Evolutionary conservation across 805 yeast genomes (phyloP).

Genomic region (Nakazawaea holstii): DNA sequence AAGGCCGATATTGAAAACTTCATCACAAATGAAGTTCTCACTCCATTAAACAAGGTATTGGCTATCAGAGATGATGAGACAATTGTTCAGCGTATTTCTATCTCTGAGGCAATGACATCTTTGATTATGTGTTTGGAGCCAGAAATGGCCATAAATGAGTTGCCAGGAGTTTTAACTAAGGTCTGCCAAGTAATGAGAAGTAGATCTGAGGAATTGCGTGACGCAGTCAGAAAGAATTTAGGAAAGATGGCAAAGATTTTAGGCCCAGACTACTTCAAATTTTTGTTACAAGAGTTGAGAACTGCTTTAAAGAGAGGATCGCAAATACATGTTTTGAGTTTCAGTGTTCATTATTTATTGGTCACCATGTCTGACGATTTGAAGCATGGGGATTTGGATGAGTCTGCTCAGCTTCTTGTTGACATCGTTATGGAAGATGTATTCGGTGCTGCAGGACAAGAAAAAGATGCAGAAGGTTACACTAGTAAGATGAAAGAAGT

Average conservation of each 20-base stretch:
- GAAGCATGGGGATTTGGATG: conserved; percentile 71
- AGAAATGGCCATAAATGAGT: conserved; percentile 46
- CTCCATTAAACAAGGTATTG: conserved; percentile 56
- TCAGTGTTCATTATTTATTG: conserved; percentile 72
- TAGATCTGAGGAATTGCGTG: conserved; percentile 82
- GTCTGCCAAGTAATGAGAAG: conserved; percentile 87
- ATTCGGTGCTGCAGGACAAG: conserved; percentile 89
- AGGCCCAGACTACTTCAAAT: conserved; percentile 70
- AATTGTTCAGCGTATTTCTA: conserved; percentile 64
- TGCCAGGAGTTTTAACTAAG: conserved; percentile 80
- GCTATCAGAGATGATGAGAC: conserved; percentile 73
- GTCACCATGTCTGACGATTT: conserved; percentile 43
- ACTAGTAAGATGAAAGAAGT: conserved; percentile 84
- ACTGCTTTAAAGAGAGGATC: conserved; percentile 83
- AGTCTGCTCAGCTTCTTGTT: conserved; percentile 50
- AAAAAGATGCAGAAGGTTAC: conserved; percentile 92
- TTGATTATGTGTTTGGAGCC: conserved; percentile 58
- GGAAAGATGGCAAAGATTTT: conserved; percentile 57
- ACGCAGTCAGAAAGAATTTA: conserved; percentile 72
- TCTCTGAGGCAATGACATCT: conserved; percentile 75
- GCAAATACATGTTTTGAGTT: conserved; percentile 89
- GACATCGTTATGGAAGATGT: conserved; percentile 84
- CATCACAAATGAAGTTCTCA: conserved; percentile 53
- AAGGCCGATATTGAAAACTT: conserved; percentile 35
- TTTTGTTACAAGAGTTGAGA: conserved; percentile 72